Conservation (phyloP, 768 basidiomycete species). For the Pleurotus djamor region DNA sequence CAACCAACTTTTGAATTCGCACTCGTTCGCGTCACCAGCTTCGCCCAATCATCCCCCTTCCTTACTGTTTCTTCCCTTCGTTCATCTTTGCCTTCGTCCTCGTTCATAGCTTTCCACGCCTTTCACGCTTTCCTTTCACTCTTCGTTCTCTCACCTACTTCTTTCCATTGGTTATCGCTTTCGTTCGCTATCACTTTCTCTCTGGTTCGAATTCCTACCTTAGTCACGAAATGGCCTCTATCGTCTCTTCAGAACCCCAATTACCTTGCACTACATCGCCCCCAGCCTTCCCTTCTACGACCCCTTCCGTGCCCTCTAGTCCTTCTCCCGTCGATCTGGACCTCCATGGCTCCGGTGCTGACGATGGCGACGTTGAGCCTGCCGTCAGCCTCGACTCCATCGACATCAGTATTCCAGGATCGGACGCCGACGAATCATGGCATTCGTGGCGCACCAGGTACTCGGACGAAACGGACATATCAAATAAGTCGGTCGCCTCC, state of each 20-base stretch:
- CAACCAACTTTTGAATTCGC: background rate
- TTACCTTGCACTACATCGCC: background rate
- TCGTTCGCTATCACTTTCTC: background rate
- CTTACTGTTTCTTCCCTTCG: background rate
- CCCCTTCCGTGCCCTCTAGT: background rate
- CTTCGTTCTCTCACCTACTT: background rate
- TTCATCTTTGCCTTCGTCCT: background rate
- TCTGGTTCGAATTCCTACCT: background rate
- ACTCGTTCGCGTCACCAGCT: background rate
- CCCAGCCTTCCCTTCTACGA: background rate
- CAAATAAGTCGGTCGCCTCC: background rate
- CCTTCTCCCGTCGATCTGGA: background rate
- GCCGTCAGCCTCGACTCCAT: constrained; percentile 1
- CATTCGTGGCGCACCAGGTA: constrained; percentile 1
- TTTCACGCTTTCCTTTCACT: background rate
- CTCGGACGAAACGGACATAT: constrained; percentile 3
- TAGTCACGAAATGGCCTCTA: background rate
- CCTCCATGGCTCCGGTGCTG: background rate
- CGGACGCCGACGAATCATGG: constrained; percentile 1
- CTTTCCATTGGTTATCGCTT: background rate
- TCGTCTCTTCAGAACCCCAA: background rate
- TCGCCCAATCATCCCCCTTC: background rate
- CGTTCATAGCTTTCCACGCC: background rate
- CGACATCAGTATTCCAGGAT: background rate
- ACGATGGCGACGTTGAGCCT: background rate